Evolutionary conservation across 2,329 filamentous ascomycete species (phyloP), one percentile per base, ranked within the genome.

Genomic region (Monilinia polystroma): DNA sequence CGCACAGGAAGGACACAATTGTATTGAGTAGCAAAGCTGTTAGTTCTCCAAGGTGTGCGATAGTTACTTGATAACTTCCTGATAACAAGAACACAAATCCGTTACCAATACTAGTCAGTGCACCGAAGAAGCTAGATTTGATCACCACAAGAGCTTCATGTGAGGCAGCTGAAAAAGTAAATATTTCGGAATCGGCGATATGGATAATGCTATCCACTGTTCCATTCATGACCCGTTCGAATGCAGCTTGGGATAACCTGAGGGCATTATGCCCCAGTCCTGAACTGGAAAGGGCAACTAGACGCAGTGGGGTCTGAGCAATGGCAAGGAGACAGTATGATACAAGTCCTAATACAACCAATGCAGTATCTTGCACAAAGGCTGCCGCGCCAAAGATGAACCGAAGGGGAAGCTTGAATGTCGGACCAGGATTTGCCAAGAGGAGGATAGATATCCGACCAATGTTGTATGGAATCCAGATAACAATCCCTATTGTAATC

Each of bases 381-480:
- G 93, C 93, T n/a, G 90, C 90, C 52, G 88, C 77, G 65, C 87
- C 85, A 54, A 93, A 91, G 12, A 93, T 76, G 52, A 93, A 82
- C 58, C 87, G 87, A 29, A 96, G 80, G 4, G 94, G 87, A 18
- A 92, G 84, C 76, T 86, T 87, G 69, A 90, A 75, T 41, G 88
- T 80, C n/a, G 83, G 81, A 49, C 92, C 80, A 2, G 94, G 94
- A 71, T 93, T 92, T 16, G 91, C 92, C 32, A 94, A 77, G 60
- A 93, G 81, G 76, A 94, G 88, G 54, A 98, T 83, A 5, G 91
- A 87, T 35, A 96, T 81, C 71, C 96, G 93, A 18, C 95, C 95
- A 75, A 93, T 88, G 66, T 97, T 90, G 79, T 98, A 99, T 0
- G 95, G 95, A 63, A 97, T 80, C 80, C 95, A 97, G 55, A 98